Percentiles rank a stretch among this genome's conserved stretches.
These are phyloP conservation scores for Gyrodon lividus DNA, from an alignment of 768 basidiomycete species.

Conservation along the genomic window DNA sequence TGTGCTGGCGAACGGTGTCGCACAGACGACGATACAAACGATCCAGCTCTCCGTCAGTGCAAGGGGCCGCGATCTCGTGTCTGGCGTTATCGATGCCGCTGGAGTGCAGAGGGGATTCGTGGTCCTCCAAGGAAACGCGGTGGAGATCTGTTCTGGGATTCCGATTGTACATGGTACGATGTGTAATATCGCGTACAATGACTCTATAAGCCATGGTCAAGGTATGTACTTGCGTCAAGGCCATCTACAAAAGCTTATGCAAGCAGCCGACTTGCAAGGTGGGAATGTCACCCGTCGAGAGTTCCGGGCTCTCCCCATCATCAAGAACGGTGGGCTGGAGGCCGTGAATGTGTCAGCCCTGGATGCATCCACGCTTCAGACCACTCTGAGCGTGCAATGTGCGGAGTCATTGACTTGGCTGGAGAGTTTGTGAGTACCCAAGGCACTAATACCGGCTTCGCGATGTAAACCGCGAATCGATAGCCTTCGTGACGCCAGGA, in stretches of 20 bases:
- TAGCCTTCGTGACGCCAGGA: slow-evolving; percentile 31
- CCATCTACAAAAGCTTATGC: neutral
- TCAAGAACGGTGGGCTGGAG: neutral
- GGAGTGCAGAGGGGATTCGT: slow-evolving; percentile 26
- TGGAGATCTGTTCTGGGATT: slow-evolving; percentile 40
- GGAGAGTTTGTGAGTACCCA: slow-evolving; percentile 39
- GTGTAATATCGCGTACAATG: slow-evolving; percentile 18
- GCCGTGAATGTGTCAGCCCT: neutral
- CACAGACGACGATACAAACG: slow-evolving; percentile 42
- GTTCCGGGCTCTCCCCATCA: neutral
- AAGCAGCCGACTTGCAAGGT: neutral
- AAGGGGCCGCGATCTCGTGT: slow-evolving; percentile 33
- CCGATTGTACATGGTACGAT: slow-evolving; percentile 30
- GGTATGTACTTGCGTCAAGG: neutral
- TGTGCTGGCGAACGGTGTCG: slow-evolving; percentile 40
- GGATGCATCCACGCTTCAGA: neutral
- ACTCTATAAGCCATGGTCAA: slow-evolving; percentile 2
- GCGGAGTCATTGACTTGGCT: slow-evolving; percentile 46
- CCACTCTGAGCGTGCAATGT: slow-evolving; percentile 30
- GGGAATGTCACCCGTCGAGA: neutral
- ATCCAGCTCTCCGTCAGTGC: slow-evolving; percentile 38
- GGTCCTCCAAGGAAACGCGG: slow-evolving; percentile 12
- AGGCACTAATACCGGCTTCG: neutral
- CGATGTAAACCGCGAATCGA: neutral
- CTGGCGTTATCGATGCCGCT: slow-evolving; percentile 29